Percentiles rank a stretch among this genome's conserved stretches.
phyloP scores from a whole-genome alignment of 768 basidiomycete genomes.

The Psilocybe azurescens region DNA sequence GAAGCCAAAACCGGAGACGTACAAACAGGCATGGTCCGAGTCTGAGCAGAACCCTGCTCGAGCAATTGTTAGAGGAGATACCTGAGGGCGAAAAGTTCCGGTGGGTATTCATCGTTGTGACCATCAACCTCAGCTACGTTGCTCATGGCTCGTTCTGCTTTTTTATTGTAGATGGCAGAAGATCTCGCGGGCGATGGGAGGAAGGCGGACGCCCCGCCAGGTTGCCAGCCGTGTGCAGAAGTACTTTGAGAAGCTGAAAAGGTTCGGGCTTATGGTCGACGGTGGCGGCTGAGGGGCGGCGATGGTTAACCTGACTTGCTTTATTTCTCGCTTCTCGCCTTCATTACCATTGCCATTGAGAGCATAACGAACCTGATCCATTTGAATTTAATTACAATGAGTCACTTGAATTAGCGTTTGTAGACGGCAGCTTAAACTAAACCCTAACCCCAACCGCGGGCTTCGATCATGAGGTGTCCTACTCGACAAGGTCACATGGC shows the following conservation, averaged over 20 bases:
- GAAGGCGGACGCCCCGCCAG: slow-evolving; percentile 76
- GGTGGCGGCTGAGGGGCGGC: not conserved
- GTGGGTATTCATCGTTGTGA: slow-evolving; percentile 38
- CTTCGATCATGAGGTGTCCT: slow-evolving; percentile 9
- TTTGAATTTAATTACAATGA: too few relatives aligned
- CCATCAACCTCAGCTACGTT: too few relatives aligned
- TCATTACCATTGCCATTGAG: not conserved
- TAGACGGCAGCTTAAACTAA: not conserved
- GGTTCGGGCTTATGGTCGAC: slow-evolving; percentile 50
- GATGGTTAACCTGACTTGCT: not conserved
- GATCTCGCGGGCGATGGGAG: slow-evolving; percentile 83
- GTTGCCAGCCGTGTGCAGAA: slow-evolving; percentile 92
- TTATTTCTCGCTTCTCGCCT: not conserved
- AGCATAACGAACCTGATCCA: not conserved
- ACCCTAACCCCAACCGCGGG: slow-evolving; percentile 14
- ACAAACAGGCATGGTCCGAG: slow-evolving; percentile 80
- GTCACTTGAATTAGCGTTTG: too few relatives aligned
- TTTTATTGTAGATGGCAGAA: slow-evolving; percentile 66
- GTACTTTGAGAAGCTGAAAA: slow-evolving; percentile 84
- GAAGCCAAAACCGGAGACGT: slow-evolving; percentile 72
- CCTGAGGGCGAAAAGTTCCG: slow-evolving; percentile 79
- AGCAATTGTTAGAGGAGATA: slow-evolving; percentile 74
- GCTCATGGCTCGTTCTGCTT: slow-evolving; percentile 1
- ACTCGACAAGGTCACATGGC: slow-evolving; percentile 12
- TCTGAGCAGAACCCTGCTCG: slow-evolving; percentile 78